Evolutionary conservation across 208 protist species (phyloP).

Genomic region (Porcisia hertigi): DNA sequence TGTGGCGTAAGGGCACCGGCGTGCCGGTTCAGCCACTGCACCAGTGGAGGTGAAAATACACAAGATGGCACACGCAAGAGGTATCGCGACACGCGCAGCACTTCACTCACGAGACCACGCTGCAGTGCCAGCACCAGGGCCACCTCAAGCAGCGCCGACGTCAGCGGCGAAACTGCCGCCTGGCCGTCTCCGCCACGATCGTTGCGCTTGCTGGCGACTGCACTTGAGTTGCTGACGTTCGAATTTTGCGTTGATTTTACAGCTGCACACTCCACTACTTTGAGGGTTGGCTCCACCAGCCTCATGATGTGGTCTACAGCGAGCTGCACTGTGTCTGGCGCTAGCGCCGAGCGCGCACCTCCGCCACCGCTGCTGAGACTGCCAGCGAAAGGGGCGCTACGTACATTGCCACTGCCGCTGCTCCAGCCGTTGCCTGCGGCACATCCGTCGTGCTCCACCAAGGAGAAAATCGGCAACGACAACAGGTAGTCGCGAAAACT

Average conservation of each 20-base stretch:
- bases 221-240: neutral
- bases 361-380: neutral
- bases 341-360: slow-evolving; percentile 29
- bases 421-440: slow-evolving; percentile 4
- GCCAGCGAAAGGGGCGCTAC: neutral
- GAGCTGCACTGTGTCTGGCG: slow-evolving; percentile 60
- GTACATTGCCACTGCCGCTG: neutral
- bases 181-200: neutral
- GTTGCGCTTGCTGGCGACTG: neutral
- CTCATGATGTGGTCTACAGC: slow-evolving; percentile 57
- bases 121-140: slow-evolving; percentile 75
- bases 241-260: neutral
- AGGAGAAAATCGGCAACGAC: slow-evolving; percentile 61
- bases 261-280: neutral
- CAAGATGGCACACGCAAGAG: slow-evolving; percentile 52
- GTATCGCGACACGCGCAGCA: slow-evolving; percentile 60
- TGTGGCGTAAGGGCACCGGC: slow-evolving; percentile 45
- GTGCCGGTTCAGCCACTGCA: slow-evolving; percentile 61
- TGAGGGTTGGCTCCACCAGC: slow-evolving; percentile 38
- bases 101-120: slow-evolving; percentile 69
- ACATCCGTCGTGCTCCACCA: slow-evolving; percentile 44
- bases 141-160: slow-evolving; percentile 58
- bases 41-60: slow-evolving; percentile 32
- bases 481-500: slow-evolving; percentile 78
- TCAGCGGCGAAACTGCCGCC: slow-evolving; percentile 7